phyloP scores from a whole-genome alignment of 192 early-diverging fungal species.

The Mortierella antarctica region DNA sequence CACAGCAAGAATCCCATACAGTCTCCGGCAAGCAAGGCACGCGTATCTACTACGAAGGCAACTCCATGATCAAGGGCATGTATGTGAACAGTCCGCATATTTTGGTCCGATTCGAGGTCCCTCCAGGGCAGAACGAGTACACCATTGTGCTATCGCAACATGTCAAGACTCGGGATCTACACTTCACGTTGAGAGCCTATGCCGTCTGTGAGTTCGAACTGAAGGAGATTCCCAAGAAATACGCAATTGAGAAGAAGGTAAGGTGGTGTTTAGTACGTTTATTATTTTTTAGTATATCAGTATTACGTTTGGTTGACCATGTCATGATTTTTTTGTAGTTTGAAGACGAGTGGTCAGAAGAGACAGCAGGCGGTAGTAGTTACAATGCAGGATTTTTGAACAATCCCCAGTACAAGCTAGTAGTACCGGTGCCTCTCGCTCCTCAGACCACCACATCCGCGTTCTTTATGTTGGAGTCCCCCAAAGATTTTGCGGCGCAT shows the following conservation, averaged over 20 bases:
- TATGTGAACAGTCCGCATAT: constrained; percentile 92
- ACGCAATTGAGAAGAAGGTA: constrained; percentile 67
- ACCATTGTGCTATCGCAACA: constrained; percentile 88
- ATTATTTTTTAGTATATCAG: neutral
- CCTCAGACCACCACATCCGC: constrained; percentile 41
- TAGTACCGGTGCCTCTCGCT: constrained; percentile 63
- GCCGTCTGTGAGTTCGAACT: constrained; percentile 73
- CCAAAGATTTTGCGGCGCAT: constrained; percentile 73
- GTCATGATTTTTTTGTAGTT: constrained; percentile 48
- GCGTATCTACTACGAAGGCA: constrained; percentile 39
- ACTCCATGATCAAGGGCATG: constrained; percentile 68
- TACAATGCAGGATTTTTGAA: constrained; percentile 73
- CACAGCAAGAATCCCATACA: neutral
- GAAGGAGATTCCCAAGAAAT: constrained; percentile 68
- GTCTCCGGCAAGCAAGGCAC: constrained; percentile 57
- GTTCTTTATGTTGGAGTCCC: constrained; percentile 75
- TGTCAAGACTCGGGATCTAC: constrained; percentile 73
- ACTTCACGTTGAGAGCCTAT: constrained; percentile 81
- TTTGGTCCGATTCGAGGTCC: constrained; percentile 72
- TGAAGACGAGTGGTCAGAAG: constrained; percentile 74
- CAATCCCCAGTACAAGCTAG: constrained; percentile 84
- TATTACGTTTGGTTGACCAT: neutral
- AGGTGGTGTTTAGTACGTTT: neutral
- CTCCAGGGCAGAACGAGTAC: constrained; percentile 65
- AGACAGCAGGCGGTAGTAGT: constrained; percentile 82